Base-by-base conservation (phyloP, 306 rosid genomes). In the Dryas drummondii region DNA sequence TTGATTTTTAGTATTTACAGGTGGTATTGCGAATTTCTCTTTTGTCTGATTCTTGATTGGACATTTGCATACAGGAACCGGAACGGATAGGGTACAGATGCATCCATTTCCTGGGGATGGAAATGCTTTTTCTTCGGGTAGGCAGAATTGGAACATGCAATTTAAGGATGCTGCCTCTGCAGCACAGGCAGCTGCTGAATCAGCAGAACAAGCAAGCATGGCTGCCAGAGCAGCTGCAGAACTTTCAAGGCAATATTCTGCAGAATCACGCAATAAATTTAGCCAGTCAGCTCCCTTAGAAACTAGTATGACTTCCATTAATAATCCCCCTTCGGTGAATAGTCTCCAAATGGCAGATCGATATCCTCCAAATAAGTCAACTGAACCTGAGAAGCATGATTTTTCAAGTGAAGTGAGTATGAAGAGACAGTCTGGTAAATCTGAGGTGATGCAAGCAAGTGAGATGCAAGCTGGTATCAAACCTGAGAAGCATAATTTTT, bases 151-250 rank as follows among this genome's bases (percentile, higher is more conserved):
- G 91, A 87, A 79, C 81, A 84, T 90, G 96, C 87, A 87, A 72
- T 94, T 94, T 69, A 90, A 86, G 85, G 99, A 94, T 85, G 99
- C 97, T 70, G 86, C 96, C 73, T 88, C 97, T 74, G 99, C 99
- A 51, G 99, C 99, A 0, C 91, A 85, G 90, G 97, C 93, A 61
- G 99, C 99, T 70, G 97, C 99, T 68, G 97, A 92, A 83, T 90
- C 99, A 73, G 99, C 99, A 5, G 97, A 94, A 77, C 89, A 17
- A 53, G 99, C 99, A 55, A 87, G 93, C 80, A 72, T 87, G 86
- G 99, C 99, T 81, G 99, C 99, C 65, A 86, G 97, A 82, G 99
- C 99, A 82, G 99, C 99, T 80, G 99, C 96, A n/a, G 97, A 90
- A 78, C 90, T 92, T 71, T 88, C 97, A 75, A 92, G 85, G 87